Evolutionary conservation across 768 basidiomycete genomes (phyloP).

Genomic region (Cystofilobasidium macerans): DNA sequence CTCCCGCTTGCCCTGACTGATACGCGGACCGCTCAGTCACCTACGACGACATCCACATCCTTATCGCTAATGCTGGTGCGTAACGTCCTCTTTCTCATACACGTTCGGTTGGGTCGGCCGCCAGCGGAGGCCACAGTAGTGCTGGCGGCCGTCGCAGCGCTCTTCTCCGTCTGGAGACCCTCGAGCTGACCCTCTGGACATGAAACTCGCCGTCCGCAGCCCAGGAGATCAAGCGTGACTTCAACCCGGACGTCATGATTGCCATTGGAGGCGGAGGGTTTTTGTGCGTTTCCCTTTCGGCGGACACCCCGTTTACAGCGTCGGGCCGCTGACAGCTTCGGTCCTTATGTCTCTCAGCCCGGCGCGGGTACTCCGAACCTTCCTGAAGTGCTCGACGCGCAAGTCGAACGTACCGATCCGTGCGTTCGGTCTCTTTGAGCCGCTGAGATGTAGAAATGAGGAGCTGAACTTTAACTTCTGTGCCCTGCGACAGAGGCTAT

Average conservation of each 20-base stretch:
- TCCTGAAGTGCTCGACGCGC: conserved; percentile 57
- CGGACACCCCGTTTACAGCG: neutral
- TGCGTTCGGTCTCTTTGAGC: conserved; percentile 5
- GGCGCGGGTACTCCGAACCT: conserved; percentile 51
- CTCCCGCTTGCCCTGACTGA: neutral
- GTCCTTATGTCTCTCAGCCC: conserved; percentile 11
- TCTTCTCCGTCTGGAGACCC: neutral
- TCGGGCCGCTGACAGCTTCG: neutral
- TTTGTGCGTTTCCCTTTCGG: conserved; percentile 14
- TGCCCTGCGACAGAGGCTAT: conserved; percentile 52
- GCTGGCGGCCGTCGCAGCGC: neutral
- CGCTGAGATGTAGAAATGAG: neutral
- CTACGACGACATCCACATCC: conserved; percentile 26
- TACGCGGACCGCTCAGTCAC: conserved; percentile 9
- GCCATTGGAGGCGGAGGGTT: conserved; percentile 27
- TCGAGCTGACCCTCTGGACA: neutral
- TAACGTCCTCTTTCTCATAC: neutral
- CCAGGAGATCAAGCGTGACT: conserved; percentile 19
- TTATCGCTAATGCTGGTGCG: conserved; percentile 13
- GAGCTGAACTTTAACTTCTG: neutral
- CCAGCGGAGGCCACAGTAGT: too few species aligned
- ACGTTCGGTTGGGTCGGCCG: too few species aligned
- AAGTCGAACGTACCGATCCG: conserved; percentile 76
- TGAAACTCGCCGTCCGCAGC: neutral
- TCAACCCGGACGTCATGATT: conserved; percentile 24